Percentiles rank a stretch among this genome's conserved stretches.
phyloP scores from a whole-genome alignment of 2,329 filamentous ascomycete genomes.

The Blastomyces silverae region DNA sequence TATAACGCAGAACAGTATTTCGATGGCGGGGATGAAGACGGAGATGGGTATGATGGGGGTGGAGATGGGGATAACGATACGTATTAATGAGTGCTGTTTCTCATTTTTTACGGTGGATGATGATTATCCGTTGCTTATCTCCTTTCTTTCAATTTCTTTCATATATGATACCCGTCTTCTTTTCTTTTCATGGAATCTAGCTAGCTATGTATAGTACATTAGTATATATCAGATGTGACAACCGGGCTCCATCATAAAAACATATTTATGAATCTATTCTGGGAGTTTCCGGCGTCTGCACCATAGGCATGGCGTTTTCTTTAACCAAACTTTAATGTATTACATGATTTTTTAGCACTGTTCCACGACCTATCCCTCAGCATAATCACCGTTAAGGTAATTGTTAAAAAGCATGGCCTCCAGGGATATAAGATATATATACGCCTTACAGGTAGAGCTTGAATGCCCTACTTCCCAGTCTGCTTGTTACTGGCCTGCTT shows the following conservation, averaged over 20 bases:
- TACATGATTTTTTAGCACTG: neutral
- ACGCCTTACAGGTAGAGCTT: too few relatives aligned
- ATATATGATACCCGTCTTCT: conserved; percentile 14
- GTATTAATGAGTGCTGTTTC: conserved; percentile 29
- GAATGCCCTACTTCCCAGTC: too few relatives aligned
- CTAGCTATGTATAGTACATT: neutral
- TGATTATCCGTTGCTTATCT: conserved; percentile 19
- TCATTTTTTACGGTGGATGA: too few relatives aligned
- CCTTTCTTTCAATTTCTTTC: neutral
- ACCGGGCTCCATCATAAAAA: conserved; percentile 6
- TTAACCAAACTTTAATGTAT: neutral
- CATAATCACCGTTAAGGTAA: too few relatives aligned
- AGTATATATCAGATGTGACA: neutral
- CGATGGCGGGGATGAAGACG: conserved; percentile 51
- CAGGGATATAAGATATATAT: too few relatives aligned
- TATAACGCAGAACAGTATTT: conserved; percentile 62
- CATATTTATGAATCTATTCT: neutral
- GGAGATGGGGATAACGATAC: conserved; percentile 47
- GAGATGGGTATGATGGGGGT: conserved; percentile 50
- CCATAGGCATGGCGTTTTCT: neutral
- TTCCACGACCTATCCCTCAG: neutral
- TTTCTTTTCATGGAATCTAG: neutral
- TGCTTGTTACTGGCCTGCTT: too few relatives aligned
- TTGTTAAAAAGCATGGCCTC: too few relatives aligned
- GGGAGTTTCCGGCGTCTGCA: neutral